Conservation (phyloP, 1,139 yeast species). For the Yamadazyma oceani region DNA sequence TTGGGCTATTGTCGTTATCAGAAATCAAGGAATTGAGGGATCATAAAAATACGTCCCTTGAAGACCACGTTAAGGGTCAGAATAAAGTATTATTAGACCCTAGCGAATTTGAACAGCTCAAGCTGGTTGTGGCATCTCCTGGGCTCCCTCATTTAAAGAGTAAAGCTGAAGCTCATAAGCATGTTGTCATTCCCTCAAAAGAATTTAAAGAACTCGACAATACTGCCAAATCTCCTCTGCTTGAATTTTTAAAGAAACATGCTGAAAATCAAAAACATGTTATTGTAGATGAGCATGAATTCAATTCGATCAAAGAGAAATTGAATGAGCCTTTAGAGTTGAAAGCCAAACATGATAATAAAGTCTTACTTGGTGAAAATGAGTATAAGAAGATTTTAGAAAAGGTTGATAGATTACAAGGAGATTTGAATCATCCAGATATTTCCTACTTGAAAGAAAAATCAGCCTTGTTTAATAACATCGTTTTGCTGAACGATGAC, state of each 20-base stretch:
- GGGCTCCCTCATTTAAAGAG: slow-evolving; percentile 17
- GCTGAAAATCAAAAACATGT: slow-evolving; percentile 25
- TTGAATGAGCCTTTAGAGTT: slow-evolving; percentile 18
- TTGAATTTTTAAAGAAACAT: slow-evolving; percentile 31
- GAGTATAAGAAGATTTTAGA: slow-evolving; percentile 4
- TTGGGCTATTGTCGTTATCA: slow-evolving; percentile 12
- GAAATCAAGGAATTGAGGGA: slow-evolving; percentile 13
- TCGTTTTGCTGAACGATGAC: slow-evolving; percentile 19
- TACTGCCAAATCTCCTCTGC: slow-evolving; percentile 21
- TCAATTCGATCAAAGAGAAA: slow-evolving; percentile 7
- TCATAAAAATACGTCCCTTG: slow-evolving; percentile 19
- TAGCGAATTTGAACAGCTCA: slow-evolving; percentile 16
- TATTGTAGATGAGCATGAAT: slow-evolving; percentile 14
- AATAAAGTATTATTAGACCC: slow-evolving; percentile 13
- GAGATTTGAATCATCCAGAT: slow-evolving; percentile 1
- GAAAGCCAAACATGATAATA: slow-evolving; percentile 17
- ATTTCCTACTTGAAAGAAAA: background rate
- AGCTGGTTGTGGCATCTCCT: slow-evolving; percentile 20
- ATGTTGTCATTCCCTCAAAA: slow-evolving; percentile 14
- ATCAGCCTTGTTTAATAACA: slow-evolving; percentile 13
- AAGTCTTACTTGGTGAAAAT: slow-evolving; percentile 8
- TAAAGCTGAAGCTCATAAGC: slow-evolving; percentile 13
- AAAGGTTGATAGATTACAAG: background rate
- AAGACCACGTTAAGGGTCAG: slow-evolving; percentile 18
- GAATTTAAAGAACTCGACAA: slow-evolving; percentile 5